Evolutionary conservation across 306 rosid species (phyloP), one percentile per base, ranked within the genome.

Genomic region (Castanopsis chinensis): DNA sequence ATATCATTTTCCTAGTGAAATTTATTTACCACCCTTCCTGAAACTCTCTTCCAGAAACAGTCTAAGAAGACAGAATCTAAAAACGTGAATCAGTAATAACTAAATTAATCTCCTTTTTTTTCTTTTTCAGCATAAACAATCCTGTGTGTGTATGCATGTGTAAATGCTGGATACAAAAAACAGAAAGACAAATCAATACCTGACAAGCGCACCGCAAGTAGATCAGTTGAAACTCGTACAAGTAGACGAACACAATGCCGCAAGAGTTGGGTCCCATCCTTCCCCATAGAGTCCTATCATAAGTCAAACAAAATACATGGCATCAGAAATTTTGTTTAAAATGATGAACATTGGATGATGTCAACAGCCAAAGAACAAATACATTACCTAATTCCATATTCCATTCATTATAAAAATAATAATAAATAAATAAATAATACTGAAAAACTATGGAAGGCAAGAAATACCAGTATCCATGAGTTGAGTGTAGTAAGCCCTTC

Each of bases 241-340:
- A 96, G 98, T 75, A 96, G 93, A 65, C 99, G 97, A 87, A 96
- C 94, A 87, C 99, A 96, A 56, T 96, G 99, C 82, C 99, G 90
- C 90, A 96, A 86, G 69, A 96, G 97, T 88, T 93, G 97, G 83
- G 99, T 96, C 58, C 97, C 93, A 76, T 92, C 98, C 92, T 96
- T 96, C 79, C 99, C 99, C 99, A 96, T 89, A 11, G 99, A 96
- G 75, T 96, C 99, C 99, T 96, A 81, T 80, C 56, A 70, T 25
- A 59, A 72, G 43, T 78, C 41, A 2, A 19, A 76, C 53, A 69
- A 71, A 84, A 75, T 30, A 30, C 72, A 83, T 19, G 76, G 35
- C 71, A 69, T 77, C 77, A 76, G 21, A 82, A 86, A 71, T 69
- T 73, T 3, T 52, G 57, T 80, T 9, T 30, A 72, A 67, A 45